Base-by-base conservation (phyloP, 139 green algal species). In the Volvox reticuliferus region DNA sequence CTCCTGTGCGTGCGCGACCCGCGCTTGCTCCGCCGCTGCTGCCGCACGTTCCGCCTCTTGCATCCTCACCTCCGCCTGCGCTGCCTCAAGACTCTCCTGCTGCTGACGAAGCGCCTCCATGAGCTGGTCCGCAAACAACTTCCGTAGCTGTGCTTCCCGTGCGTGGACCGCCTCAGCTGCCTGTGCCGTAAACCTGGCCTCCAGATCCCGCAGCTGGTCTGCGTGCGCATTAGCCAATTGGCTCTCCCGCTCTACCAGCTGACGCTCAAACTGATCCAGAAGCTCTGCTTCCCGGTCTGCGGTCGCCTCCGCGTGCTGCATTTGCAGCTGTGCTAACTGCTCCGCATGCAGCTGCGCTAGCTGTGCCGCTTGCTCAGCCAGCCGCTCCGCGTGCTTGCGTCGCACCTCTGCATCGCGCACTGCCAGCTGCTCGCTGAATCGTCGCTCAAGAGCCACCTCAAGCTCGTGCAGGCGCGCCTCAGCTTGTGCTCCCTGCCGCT, bases 271-370 rank as follows among this genome's bases (percentile, higher is more conserved):
- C 67, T 80, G 83, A 26, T 26, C 67, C 1, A 75, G 50, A 20
- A 82, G 85, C 50, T 83, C 28, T 21, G 69, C 71, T 55, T 89
- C 85, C 17, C 85, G 71, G 0, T 44, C 85, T 6, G 85, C 36
- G 0, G 82, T 26, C 37, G 69, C 85, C 37, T 55, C 37, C 21
- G 69, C 85, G 2, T 89, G 85, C 85, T 82, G 67, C 33, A 30
- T 26, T 16, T 37, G 67, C 67, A 68, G 24, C 12, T 28, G 32
- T 37, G 83, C 83, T 3, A 50, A 37, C 69, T 89, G 85, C 37
- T 89, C 85, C 14, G 85, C 85, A 30, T 89, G 85, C 69, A 89
- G 24, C n/a, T 28, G 28, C n/a, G 85, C 85, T 26, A 89, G 85
- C 36, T 82, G 37, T 12, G n/a, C 69, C 28, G 85, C 85, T 71